A percentile compares a stretch with the other conserved stretches of the same genome.
phyloP scores from a whole-genome alignment of 306 rosid genomes.

The Dicorynia guianensis region DNA sequence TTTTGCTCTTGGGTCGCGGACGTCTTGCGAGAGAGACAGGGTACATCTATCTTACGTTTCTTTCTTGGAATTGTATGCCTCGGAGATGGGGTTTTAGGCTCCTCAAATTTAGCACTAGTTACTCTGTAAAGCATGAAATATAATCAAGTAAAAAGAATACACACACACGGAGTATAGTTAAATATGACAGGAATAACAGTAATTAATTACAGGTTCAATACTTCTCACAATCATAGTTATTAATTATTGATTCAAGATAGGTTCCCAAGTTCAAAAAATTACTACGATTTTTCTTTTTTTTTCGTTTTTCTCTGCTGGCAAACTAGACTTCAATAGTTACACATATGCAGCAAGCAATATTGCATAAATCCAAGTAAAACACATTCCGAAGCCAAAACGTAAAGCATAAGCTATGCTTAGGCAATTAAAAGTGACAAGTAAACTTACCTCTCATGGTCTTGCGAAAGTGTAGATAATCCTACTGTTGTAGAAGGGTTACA shows the following conservation, averaged over 20 bases:
- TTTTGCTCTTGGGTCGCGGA: slow-evolving; percentile 42
- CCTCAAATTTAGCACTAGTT: slow-evolving; percentile 50
- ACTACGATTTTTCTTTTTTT: no score
- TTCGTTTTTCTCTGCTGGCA: slow-evolving; percentile 1
- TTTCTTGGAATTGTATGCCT: slow-evolving; percentile 45
- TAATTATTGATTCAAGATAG: background rate
- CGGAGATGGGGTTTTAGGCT: slow-evolving; percentile 65
- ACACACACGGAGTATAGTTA: no score
- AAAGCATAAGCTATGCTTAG: slow-evolving; percentile 19
- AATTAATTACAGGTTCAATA: no score
- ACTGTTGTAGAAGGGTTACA: slow-evolving; percentile 61
- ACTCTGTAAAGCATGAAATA: slow-evolving; percentile 57
- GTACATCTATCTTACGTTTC: slow-evolving; percentile 54
- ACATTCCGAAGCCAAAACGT: background rate
- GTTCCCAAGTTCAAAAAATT: background rate
- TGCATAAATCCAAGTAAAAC: slow-evolving; percentile 14
- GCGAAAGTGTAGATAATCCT: slow-evolving; percentile 41
- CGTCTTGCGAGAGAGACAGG: slow-evolving; percentile 37
- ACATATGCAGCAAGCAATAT: slow-evolving; percentile 8
- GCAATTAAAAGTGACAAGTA: slow-evolving; percentile 14
- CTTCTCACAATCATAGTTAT: no score
- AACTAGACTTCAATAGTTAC: slow-evolving; percentile 8
- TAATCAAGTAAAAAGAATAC: slow-evolving; percentile 24
- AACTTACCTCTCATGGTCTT: slow-evolving; percentile 72
- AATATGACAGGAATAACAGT: no score